Evolutionary conservation across 805 yeast genomes (phyloP), one percentile per base, ranked within the genome.

Genomic region (Zygosaccharomyces kombuchaensis): DNA sequence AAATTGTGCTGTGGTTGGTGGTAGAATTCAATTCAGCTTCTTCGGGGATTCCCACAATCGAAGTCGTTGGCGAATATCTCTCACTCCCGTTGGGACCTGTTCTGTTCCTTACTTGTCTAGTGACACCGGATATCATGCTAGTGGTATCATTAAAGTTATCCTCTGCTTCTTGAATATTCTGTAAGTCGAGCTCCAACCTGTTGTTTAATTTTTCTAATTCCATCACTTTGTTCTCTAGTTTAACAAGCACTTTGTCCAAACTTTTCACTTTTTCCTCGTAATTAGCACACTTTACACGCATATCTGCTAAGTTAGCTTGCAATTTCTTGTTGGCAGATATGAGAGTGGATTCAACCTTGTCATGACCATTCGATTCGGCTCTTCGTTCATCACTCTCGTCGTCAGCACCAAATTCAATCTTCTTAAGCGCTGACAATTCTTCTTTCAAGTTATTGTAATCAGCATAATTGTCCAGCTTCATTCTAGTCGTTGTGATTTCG

Each of bases 361-460:
- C 58, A 17, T 51, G 56, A 3, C 58, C 62, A 5, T 65, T 60
- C 13, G 53, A 57, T 12, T 46, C 62, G 8, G 49, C 61, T 9
- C 57, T 60, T 14, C 52, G 65, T 6, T 56, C 63, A 8, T 58
- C 67, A 23, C 56, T 66, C 19, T 66, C 71, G 3, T 62, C 70
- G 12, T 67, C 70, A 26, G 68, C 68, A 52, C 90, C 90, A 66
- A 88, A 84, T 56, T 86, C 87, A 31, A 88, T 82, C 51, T 82
- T 81, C 59, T 84, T 80, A 49, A 89, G 62, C 21, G 88, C 76
- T 14, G 75, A 76, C 52, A 90, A 69, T 57, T 90, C 96, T 40
- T 78, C 76, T 61, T 87, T 88, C 39, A 89, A 62, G 50, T 87
- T 89, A 43, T 85, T 89, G 63, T 90, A 89, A 60, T 89, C 96